phyloP scores from a whole-genome alignment of 352 stramenopile species.

The Thalassiosira hispida region DNA sequence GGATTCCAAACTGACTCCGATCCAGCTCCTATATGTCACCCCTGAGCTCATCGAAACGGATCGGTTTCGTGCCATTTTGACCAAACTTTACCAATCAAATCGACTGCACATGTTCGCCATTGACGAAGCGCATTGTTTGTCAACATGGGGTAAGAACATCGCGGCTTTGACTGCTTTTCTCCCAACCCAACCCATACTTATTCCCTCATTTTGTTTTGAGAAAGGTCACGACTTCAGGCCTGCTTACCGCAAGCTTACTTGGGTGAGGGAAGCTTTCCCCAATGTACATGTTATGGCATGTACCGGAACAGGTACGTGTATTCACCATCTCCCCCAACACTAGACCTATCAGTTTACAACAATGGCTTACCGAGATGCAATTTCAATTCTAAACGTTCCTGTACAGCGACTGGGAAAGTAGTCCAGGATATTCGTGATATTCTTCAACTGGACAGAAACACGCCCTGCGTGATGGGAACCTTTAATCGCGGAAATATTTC shows the following conservation, averaged over 20 bases:
- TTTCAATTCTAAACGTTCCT: conserved; percentile 59
- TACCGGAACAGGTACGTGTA: background rate
- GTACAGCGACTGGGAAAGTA: conserved; percentile 88
- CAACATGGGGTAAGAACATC: conserved; percentile 86
- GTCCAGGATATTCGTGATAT: conserved; percentile 85
- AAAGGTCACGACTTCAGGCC: conserved; percentile 90
- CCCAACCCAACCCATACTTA: no score
- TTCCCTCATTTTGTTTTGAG: background rate
- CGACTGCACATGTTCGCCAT: conserved; percentile 95
- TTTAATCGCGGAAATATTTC: conserved; percentile 82
- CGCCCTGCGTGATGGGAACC: conserved; percentile 58
- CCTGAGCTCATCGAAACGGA: conserved; percentile 95
- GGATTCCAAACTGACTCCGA: conserved; percentile 40
- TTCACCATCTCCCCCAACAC: background rate
- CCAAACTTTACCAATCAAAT: conserved; percentile 80
- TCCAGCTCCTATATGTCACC: conserved; percentile 98
- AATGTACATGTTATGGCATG: conserved; percentile 87
- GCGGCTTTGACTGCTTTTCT: background rate
- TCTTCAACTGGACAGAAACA: conserved; percentile 55
- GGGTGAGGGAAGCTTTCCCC: conserved; percentile 91
- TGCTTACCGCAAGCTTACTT: conserved; percentile 95
- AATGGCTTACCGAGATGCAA: background rate
- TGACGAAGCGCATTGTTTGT: conserved; percentile 97
- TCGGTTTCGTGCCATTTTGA: conserved; percentile 84
- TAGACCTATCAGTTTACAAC: background rate